Percentiles rank a stretch among this genome's conserved stretches.
Conservation (phyloP, 1,139 yeast genomes). For the Debaryomyces singareniensis region DNA sequence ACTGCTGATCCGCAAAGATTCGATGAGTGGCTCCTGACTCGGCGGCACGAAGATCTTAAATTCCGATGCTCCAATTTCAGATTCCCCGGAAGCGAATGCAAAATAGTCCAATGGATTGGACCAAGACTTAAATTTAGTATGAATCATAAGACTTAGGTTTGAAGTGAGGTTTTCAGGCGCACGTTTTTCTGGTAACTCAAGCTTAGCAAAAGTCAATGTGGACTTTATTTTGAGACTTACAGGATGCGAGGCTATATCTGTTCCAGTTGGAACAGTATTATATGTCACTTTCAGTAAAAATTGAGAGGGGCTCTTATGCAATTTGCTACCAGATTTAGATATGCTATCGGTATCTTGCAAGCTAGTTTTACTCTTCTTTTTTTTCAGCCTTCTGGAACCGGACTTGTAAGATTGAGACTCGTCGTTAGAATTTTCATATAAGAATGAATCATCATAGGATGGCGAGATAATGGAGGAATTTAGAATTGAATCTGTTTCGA, state of each 20-base stretch:
- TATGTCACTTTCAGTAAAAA: neutral
- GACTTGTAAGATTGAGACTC: slow-evolving; percentile 6
- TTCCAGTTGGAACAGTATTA: neutral
- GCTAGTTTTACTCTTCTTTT: slow-evolving; percentile 13
- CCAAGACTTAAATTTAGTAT: slow-evolving; percentile 26
- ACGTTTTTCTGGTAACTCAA: slow-evolving; percentile 1
- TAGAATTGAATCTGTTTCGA: slow-evolving; percentile 34
- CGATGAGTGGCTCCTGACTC: slow-evolving; percentile 21
- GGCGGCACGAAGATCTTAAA: slow-evolving; percentile 37
- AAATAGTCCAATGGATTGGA: slow-evolving; percentile 51
- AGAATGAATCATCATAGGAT: slow-evolving; percentile 14
- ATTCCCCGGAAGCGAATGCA: slow-evolving; percentile 33
- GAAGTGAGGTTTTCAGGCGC: slow-evolving; percentile 11
- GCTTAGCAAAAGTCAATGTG: slow-evolving; percentile 4
- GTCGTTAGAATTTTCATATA: slow-evolving; percentile 13
- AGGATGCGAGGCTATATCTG: too few relatives aligned
- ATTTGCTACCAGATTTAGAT: neutral
- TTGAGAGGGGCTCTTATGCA: neutral
- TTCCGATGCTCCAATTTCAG: slow-evolving; percentile 17
- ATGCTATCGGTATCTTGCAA: neutral
- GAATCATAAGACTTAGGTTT: slow-evolving; percentile 37
- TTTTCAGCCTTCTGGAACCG: slow-evolving; percentile 11
- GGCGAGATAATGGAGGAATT: slow-evolving; percentile 27
- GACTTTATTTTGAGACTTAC: slow-evolving; percentile 1
- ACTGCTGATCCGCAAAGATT: slow-evolving; percentile 33